Base-by-base conservation (phyloP, 2,329 filamentous ascomycete species). In the Thermochaetoides dissita region DNA sequence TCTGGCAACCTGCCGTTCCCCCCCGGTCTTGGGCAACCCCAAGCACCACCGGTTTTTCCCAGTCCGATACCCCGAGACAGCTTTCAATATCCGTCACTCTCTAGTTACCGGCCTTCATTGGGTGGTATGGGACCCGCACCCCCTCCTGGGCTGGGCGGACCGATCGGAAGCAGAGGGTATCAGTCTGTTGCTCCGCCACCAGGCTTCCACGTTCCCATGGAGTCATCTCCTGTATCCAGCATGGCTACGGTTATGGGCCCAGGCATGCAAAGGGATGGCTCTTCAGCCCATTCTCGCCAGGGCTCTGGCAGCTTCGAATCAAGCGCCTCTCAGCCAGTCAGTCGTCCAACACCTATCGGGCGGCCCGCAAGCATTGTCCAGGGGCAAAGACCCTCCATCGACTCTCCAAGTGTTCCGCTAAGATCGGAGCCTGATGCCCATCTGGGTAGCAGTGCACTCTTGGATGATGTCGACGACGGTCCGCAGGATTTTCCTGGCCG, bases 381-480 rank as follows among this genome's bases (percentile, higher is more conserved):
- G 37, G 72, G 71, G 10, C 69, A 68, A 36, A 64, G 65, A 39
- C 54, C 53, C 38, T 44, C 53, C 45, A 48, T 47, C 49, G 48
- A 51, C 3, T 55, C 55, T 2, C 47, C 54, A 7, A 45, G 43
- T 8, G 30, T 42, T 37, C 63, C 66, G 29, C 78, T 81, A 43
- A 66, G 86, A 9, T 33, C 31, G 12, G 85, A 89, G 42, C 76
- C 84, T 38, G 64, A 84, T 42, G 81, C 79, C 46, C 87, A 91
- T 53, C 70, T 98, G 28, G 91, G 91, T 9, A 96, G 89, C 60
- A 88, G 86, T 53, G 91, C 88, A 9, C 68, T 98, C 9, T 68
- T 96, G 37, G 81, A 81, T 47, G 87, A 93, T 55, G 79, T 60
- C 54, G 84, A 68, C 62, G 81, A 67, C 57, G 72, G 62, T 48